Evolutionary conservation across 768 basidiomycete species (phyloP).

Genomic region (Agrocybe pediades): DNA sequence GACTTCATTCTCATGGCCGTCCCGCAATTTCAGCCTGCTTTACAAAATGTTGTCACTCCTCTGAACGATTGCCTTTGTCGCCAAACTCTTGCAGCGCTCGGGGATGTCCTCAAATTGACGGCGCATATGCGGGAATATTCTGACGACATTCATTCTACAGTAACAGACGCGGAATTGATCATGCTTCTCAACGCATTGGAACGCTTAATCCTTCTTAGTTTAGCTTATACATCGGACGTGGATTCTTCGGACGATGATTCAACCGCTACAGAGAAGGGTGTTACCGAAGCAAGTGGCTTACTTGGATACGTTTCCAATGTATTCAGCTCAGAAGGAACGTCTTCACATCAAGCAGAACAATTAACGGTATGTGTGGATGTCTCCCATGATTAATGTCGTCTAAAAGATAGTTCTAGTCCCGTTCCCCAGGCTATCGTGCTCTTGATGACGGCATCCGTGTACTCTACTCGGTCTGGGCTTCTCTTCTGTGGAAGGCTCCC

Average conservation of each 20-base stretch:
- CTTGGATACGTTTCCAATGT: slow-evolving; percentile 92
- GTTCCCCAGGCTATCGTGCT: slow-evolving; percentile 74
- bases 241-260: slow-evolving; percentile 59
- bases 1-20: slow-evolving; percentile 94
- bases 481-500: slow-evolving; percentile 51
- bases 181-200: slow-evolving; percentile 87
- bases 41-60: slow-evolving; percentile 68
- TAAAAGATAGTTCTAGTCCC: slow-evolving; percentile 43
- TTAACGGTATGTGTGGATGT: slow-evolving; percentile 47
- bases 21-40: slow-evolving; percentile 76
- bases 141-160: slow-evolving; percentile 46
- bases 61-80: slow-evolving; percentile 79
- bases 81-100: slow-evolving; percentile 60
- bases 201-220: slow-evolving; percentile 72
- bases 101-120: slow-evolving; percentile 52
- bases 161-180: slow-evolving; percentile 80
- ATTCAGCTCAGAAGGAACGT: slow-evolving; percentile 71
- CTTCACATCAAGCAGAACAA: slow-evolving; percentile 51
- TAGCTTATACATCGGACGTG: slow-evolving; percentile 57
- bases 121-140: slow-evolving; percentile 33
- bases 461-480: slow-evolving; percentile 75
- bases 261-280: slow-evolving; percentile 49
- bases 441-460: slow-evolving; percentile 83
- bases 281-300: slow-evolving; percentile 62
- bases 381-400: neutral